These are phyloP conservation scores for Dryas alaskensis DNA, from an alignment of 306 rosid species.

Conservation along the genomic window DNA sequence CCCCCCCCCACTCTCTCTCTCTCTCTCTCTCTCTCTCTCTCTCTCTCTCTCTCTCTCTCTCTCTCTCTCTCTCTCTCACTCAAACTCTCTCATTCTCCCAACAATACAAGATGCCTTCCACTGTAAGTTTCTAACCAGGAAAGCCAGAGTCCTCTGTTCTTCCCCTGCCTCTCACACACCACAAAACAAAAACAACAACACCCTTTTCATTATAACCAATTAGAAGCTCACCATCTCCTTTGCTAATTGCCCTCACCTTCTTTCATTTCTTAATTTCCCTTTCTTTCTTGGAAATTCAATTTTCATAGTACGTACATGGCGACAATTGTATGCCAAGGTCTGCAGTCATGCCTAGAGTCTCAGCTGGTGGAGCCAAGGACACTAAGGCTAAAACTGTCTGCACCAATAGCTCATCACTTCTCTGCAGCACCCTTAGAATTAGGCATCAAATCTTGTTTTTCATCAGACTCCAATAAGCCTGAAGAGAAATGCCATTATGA, in stretches of 20 bases:
- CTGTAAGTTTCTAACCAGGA: neutral
- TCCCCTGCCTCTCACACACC: constrained; percentile 10
- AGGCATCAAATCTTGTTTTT: constrained; percentile 36
- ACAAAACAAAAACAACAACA: neutral
- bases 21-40: no score
- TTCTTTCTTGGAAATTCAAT: neutral
- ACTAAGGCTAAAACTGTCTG: constrained; percentile 48
- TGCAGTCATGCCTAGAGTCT: constrained; percentile 59
- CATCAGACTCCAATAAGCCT: constrained; percentile 32
- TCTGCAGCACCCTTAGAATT: constrained; percentile 44
- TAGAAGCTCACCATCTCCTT: neutral
- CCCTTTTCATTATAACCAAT: constrained; percentile 12
- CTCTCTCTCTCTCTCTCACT: neutral
- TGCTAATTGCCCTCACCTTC: constrained; percentile 13
- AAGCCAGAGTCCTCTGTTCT: constrained; percentile 15
- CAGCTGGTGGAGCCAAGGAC: constrained; percentile 58
- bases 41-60: no score
- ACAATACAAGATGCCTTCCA: constrained; percentile 11
- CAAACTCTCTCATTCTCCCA: constrained; percentile 14
- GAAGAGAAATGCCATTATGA: constrained; percentile 23
- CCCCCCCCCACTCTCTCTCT: no score
- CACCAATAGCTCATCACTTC: constrained; percentile 31
- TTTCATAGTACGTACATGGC: constrained; percentile 43
- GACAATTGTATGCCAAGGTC: constrained; percentile 59
- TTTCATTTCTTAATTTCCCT: neutral